A percentile compares a stretch with the other conserved stretches of the same genome.
phyloP scores from a whole-genome alignment of 176 grass and related monocot genomes.

The Triticum timopheevii region DNA sequence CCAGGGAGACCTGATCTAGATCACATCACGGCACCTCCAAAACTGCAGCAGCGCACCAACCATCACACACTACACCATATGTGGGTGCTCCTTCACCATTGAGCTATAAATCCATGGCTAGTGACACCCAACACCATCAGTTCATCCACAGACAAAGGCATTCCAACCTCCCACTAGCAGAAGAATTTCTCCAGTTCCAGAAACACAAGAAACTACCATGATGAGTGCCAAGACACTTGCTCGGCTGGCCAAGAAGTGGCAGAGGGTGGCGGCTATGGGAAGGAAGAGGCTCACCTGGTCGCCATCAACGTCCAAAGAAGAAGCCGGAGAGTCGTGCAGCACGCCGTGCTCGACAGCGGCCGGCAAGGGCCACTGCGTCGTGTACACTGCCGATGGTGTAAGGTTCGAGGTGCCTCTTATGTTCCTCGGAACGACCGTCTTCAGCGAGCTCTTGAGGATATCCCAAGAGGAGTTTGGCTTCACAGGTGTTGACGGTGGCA shows the following conservation, averaged over 20 bases:
- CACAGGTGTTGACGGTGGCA: neutral
- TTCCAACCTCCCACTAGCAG: neutral
- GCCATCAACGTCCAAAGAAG: neutral
- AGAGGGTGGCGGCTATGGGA: constrained; percentile 10
- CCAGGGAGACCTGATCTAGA: neutral
- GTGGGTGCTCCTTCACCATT: neutral
- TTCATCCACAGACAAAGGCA: neutral
- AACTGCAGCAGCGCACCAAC: neutral
- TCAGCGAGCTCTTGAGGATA: constrained; percentile 42
- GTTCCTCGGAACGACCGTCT: constrained; percentile 19
- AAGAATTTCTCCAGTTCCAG: neutral
- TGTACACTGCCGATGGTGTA: constrained; percentile 39
- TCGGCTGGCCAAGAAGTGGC: constrained; percentile 46
- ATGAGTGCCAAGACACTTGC: constrained; percentile 21
- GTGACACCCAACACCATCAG: neutral
- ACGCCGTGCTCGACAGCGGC: neutral
- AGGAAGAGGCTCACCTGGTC: neutral
- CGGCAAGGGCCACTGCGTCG: constrained; percentile 35
- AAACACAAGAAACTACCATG: constrained; percentile 8
- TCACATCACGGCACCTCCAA: neutral
- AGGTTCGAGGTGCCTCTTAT: constrained; percentile 50
- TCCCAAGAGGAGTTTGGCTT: constrained; percentile 60
- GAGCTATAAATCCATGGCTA: neutral
- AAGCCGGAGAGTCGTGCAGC: neutral
- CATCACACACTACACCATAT: neutral